Percentiles rank a stretch among this genome's conserved stretches.
Evolutionary conservation across 768 basidiomycete genomes (phyloP).

Genomic region (Mycena haematopus): DNA sequence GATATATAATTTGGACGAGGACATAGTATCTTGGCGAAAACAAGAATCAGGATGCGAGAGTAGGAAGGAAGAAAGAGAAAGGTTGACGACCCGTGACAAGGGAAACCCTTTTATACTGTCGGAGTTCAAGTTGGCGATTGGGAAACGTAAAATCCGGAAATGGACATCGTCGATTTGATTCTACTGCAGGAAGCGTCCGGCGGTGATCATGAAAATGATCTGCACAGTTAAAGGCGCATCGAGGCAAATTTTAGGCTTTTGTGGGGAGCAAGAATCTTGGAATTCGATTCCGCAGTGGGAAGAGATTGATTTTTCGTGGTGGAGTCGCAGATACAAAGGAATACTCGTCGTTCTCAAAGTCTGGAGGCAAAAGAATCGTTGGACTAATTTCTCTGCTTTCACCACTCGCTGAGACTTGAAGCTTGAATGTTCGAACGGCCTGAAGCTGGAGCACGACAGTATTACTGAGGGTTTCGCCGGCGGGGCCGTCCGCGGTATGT

Average conservation of each 20-base stretch:
- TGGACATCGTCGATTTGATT: neutral
- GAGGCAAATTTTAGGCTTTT: conserved; percentile 1
- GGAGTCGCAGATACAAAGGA: too few species aligned
- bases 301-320: neutral
- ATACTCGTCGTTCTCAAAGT: too few species aligned
- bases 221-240: neutral
- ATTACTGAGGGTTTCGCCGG: too few species aligned
- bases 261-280: neutral
- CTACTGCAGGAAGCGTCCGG: neutral
- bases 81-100: neutral
- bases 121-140: neutral
- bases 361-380: too few species aligned
- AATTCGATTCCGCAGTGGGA: neutral
- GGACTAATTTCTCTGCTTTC: too few species aligned
- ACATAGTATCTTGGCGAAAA: neutral
- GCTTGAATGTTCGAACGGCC: too few species aligned
- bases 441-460: too few species aligned
- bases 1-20: conserved; percentile 24
- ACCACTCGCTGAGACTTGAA: too few species aligned
- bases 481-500: too few species aligned
- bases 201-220: conserved; percentile 9
- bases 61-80: neutral
- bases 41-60: neutral
- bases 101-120: conserved; percentile 8
- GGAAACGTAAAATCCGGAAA: conserved; percentile 15